Conservation (phyloP, 441 rosid genomes). For the Erodium moschatum region DNA sequence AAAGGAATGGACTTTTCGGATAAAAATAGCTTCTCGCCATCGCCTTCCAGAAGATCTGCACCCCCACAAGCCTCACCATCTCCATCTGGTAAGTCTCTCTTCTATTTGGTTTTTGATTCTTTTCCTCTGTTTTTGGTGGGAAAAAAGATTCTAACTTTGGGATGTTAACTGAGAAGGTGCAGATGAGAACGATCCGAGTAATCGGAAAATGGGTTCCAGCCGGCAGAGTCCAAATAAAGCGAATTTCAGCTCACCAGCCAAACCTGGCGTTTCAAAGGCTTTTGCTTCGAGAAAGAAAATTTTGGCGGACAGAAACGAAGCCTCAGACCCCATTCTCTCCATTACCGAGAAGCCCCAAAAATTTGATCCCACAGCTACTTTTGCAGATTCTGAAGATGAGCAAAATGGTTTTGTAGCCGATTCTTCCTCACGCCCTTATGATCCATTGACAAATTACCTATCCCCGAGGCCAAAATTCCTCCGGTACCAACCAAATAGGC, state of each 20-base stretch:
- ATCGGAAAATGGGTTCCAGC: constrained; percentile 15
- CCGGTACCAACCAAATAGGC: constrained; percentile 34
- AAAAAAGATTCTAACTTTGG: neutral
- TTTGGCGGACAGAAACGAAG: constrained; percentile 30
- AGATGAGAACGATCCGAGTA: constrained; percentile 28
- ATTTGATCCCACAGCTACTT: constrained; percentile 15
- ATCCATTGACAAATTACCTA: constrained; percentile 25
- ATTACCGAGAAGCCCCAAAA: neutral
- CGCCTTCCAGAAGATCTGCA: constrained; percentile 15
- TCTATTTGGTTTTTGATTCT: too few species aligned
- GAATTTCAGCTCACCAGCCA: constrained; percentile 28
- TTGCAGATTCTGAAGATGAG: constrained; percentile 14
- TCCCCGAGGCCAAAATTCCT: constrained; percentile 43
- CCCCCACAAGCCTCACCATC: constrained; percentile 13
- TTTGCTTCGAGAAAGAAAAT: constrained; percentile 30
- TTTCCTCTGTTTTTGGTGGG: too few species aligned
- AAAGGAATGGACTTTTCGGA: constrained; percentile 26
- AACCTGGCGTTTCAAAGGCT: constrained; percentile 35
- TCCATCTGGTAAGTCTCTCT: constrained; percentile 18
- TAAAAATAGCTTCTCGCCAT: constrained; percentile 15
- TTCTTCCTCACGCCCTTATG: constrained; percentile 23
- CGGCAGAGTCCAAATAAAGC: constrained; percentile 21
- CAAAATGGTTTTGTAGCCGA: constrained; percentile 11
- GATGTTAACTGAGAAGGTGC: constrained; percentile 6
- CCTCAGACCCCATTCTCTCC: too few species aligned